Evolutionary conservation across 106 monocot species (phyloP).

Genomic region (Chionographis japonica): DNA sequence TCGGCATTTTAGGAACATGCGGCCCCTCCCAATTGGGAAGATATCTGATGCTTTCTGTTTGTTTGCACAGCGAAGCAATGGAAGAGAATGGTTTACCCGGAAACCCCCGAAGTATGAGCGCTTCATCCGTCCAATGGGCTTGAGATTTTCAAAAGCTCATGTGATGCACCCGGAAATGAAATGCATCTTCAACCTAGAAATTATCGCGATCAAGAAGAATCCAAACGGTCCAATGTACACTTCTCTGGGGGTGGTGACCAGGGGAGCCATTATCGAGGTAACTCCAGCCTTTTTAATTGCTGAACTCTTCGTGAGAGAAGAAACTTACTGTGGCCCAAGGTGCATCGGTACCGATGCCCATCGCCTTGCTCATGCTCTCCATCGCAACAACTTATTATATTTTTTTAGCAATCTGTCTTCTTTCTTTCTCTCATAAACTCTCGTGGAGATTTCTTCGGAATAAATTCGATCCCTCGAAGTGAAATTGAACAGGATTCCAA

Average conservation of each 20-base stretch:
- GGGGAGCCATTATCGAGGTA: conserved; percentile 93
- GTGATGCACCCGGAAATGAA: conserved; percentile 96
- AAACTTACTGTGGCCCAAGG: too few species aligned
- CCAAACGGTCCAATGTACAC: conserved; percentile 94
- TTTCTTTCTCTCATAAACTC: too few species aligned
- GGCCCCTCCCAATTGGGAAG: too few species aligned
- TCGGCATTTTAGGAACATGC: too few species aligned
- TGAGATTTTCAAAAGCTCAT: conserved; percentile 91
- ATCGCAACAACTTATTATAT: too few species aligned
- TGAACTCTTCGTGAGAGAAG: too few species aligned
- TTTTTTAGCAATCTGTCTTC: too few species aligned
- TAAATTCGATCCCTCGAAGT: too few species aligned
- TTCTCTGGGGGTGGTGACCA: conserved; percentile 88
- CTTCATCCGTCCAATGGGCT: conserved; percentile 78
- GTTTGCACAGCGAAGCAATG: conserved; percentile 76
- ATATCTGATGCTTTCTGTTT: neutral
- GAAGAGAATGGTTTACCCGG: conserved; percentile 99
- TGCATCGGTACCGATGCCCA: too few species aligned
- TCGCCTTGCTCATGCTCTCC: too few species aligned
- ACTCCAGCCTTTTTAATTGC: neutral
- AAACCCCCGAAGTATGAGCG: conserved; percentile 97
- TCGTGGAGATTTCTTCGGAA: too few species aligned
- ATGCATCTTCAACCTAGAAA: conserved; percentile 94
- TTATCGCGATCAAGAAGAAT: conserved; percentile 95
- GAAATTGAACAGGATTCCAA: too few species aligned